These are phyloP conservation scores for Chalciporus piperatus DNA, from an alignment of 768 basidiomycete species.

Conservation along the genomic window DNA sequence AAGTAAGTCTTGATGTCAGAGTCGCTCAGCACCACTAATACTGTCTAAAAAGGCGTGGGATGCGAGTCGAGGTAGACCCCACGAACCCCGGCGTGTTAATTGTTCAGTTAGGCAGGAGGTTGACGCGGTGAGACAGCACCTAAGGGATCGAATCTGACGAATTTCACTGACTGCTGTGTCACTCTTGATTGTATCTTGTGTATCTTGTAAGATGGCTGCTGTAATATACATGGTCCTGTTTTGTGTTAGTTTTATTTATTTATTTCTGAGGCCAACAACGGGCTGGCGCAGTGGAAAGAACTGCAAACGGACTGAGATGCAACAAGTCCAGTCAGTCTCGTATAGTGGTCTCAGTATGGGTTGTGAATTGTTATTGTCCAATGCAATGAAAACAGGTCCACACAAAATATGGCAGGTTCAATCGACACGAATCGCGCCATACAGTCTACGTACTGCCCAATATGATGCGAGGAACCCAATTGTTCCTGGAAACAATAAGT, in stretches of 20 bases:
- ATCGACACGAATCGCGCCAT: constrained; percentile 80
- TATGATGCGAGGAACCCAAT: constrained; percentile 91
- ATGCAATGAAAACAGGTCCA: constrained; percentile 10
- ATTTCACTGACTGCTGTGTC: not conserved
- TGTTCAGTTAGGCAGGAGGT: constrained; percentile 41
- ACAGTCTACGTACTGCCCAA: constrained; percentile 85
- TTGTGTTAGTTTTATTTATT: too few relatives aligned
- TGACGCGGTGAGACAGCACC: not conserved
- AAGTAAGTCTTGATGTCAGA: constrained; percentile 44
- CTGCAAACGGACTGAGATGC: not conserved
- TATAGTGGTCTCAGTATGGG: not conserved
- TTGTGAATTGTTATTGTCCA: constrained; percentile 3
- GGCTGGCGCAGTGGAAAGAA: not conserved
- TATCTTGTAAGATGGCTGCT: not conserved
- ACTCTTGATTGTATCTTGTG: not conserved
- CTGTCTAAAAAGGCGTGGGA: constrained; percentile 50
- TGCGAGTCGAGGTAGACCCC: constrained; percentile 74
- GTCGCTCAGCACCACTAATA: not conserved
- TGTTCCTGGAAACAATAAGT: constrained; percentile 52
- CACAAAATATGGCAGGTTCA: constrained; percentile 21
- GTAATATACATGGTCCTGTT: not conserved
- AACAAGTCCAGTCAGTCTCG: not conserved
- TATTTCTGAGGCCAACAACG: too few relatives aligned
- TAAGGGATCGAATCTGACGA: not conserved
- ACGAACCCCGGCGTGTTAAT: constrained; percentile 81